Conservation (phyloP, 1,284 basidiomycete species). For the Melampsora americana region DNA sequence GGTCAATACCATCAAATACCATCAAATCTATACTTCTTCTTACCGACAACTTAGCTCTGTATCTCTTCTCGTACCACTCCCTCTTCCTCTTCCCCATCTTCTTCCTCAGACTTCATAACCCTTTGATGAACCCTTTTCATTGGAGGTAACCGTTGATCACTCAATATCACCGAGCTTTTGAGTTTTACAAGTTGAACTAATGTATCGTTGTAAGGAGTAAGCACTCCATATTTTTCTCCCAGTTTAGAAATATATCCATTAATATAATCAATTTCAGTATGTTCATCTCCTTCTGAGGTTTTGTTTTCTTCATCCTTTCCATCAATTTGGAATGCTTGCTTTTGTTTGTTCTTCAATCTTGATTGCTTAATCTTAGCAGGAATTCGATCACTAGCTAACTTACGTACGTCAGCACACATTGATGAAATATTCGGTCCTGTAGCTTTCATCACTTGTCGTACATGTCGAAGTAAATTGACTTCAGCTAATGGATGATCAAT, state of each 20-base stretch:
- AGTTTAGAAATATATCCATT: constrained; percentile 77
- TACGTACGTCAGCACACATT: constrained; percentile 65
- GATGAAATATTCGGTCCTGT: constrained; percentile 70
- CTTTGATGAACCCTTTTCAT: background rate
- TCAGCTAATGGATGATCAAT: constrained; percentile 49
- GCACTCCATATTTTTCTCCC: constrained; percentile 64
- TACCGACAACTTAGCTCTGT: too few relatives aligned
- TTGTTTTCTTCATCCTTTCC: constrained; percentile 60
- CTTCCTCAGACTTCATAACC: background rate
- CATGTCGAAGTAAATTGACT: constrained; percentile 56
- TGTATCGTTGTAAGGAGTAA: constrained; percentile 64
- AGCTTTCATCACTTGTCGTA: constrained; percentile 60
- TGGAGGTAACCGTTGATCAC: background rate
- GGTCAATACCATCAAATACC: too few relatives aligned
- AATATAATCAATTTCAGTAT: constrained; percentile 63
- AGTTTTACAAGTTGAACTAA: constrained; percentile 66
- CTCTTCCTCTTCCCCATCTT: background rate
- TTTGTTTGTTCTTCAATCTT: background rate
- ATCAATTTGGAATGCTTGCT: background rate
- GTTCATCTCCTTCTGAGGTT: background rate
- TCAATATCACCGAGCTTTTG: constrained; percentile 49
- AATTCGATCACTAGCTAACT: constrained; percentile 8
- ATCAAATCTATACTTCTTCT: too few relatives aligned
- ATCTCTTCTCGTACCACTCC: too few relatives aligned
- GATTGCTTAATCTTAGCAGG: constrained; percentile 14